Evolutionary conservation across 176 grass and related monocot species (phyloP).

Genomic region (Chloris gayana): DNA sequence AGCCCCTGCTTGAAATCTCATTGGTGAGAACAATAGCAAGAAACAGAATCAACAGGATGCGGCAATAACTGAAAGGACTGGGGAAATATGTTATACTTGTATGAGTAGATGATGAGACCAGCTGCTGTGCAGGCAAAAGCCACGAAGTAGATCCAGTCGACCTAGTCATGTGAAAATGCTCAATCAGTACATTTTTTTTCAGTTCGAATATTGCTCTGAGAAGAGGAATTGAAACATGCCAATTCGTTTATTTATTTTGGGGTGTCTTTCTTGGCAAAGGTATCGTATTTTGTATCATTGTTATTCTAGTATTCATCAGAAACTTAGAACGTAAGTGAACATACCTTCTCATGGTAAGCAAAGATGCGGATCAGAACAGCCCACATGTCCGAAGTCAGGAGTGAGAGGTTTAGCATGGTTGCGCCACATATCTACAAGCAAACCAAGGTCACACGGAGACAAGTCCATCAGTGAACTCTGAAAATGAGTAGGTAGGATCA

Average conservation of each 20-base stretch:
- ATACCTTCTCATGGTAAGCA: conserved; percentile 74
- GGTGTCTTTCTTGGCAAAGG: background rate
- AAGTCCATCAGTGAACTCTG: background rate
- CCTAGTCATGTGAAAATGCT: conserved; percentile 40
- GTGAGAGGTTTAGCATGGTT: conserved; percentile 66
- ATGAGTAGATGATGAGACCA: conserved; percentile 62
- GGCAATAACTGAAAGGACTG: background rate
- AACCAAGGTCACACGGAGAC: background rate
- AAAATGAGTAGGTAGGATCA: conserved; percentile 1
- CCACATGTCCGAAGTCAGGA: conserved; percentile 78
- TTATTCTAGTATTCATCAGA: background rate
- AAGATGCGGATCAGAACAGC: conserved; percentile 76
- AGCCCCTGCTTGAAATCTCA: conserved; percentile 34
- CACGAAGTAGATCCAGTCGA: conserved; percentile 82
- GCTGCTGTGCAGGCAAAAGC: conserved; percentile 48
- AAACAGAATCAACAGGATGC: background rate
- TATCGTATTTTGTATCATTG: background rate
- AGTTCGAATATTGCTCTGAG: background rate
- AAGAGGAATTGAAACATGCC: background rate
- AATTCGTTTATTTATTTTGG: background rate
- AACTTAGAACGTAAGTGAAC: background rate
- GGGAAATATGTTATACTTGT: background rate
- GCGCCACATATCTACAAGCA: conserved; percentile 55
- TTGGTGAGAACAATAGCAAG: background rate
- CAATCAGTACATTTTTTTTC: conserved; percentile 28